These are phyloP conservation scores for Craterostigma plantagineum DNA, from an alignment of 257 asterid genomes.

Conservation along the genomic window DNA sequence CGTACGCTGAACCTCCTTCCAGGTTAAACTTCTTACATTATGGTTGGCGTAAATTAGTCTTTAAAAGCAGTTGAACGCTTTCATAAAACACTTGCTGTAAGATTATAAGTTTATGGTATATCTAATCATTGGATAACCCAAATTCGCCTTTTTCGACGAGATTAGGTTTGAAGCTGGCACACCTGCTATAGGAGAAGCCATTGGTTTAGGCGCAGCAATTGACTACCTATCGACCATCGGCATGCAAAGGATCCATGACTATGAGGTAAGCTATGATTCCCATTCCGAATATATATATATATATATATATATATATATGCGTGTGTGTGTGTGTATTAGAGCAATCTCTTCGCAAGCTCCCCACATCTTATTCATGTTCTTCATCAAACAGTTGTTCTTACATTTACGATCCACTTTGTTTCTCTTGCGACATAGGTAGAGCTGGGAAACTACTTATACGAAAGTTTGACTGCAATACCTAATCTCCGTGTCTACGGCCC, in stretches of 20 bases:
- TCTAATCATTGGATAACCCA: neutral
- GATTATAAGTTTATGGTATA: neutral
- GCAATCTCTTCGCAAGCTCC: too few relatives aligned
- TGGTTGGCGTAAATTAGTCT: too few relatives aligned
- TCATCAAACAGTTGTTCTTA: too few relatives aligned
- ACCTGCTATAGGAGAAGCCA: constrained; percentile 88
- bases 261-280: constrained; percentile 38
- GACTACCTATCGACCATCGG: constrained; percentile 76
- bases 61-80: too few relatives aligned
- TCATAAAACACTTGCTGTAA: too few relatives aligned
- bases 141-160: neutral
- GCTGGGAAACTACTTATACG: constrained; percentile 44
- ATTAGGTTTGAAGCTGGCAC: constrained; percentile 92
- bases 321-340: too few relatives aligned
- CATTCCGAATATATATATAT: too few relatives aligned
- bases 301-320: too few relatives aligned
- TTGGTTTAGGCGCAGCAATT: constrained; percentile 79
- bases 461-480: constrained; percentile 34
- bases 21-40: constrained; percentile 30
- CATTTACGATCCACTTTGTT: neutral
- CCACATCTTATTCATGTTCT: too few relatives aligned
- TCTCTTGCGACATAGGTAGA: constrained; percentile 32
- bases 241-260: constrained; percentile 77
- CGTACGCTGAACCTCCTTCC: constrained; percentile 90
- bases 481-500: constrained; percentile 70